Percentiles rank a stretch among this genome's conserved stretches.
Evolutionary conservation across 495 filamentous ascomycete genomes (phyloP).

Genomic region (Ramalina peruviana): DNA sequence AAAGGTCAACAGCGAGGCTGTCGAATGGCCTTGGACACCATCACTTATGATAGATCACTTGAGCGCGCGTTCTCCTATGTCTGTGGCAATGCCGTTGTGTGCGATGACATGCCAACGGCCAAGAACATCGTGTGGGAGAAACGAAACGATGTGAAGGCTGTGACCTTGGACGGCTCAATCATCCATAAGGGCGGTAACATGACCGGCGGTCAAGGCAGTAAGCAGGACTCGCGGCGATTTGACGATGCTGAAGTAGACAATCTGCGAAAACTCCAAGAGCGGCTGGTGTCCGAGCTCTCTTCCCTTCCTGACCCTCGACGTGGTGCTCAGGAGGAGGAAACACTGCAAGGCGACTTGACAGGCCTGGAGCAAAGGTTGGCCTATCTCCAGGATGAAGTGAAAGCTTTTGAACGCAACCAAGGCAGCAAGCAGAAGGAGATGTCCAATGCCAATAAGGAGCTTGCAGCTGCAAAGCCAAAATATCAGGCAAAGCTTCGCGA

Average conservation of each 20-base stretch:
- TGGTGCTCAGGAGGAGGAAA: constrained; percentile 62
- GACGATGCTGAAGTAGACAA: constrained; percentile 81
- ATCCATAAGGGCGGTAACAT: constrained; percentile 96
- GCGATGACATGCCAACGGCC: constrained; percentile 71
- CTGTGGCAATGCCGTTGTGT: constrained; percentile 91
- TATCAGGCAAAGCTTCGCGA: constrained; percentile 54
- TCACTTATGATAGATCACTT: constrained; percentile 77
- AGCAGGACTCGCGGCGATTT: constrained; percentile 65
- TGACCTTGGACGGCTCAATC: constrained; percentile 80
- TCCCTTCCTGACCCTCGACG: constrained; percentile 64
- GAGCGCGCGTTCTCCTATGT: constrained; percentile 90
- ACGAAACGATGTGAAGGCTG: constrained; percentile 80
- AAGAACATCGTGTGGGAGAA: constrained; percentile 80
- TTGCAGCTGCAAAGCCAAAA: constrained; percentile 64
- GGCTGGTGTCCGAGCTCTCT: constrained; percentile 55
- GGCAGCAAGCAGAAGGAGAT: constrained; percentile 76
- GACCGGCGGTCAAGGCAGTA: constrained; percentile 78
- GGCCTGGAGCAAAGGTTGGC: constrained; percentile 67
- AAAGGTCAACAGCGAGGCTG: constrained; percentile 77
- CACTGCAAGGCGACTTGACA: constrained; percentile 61
- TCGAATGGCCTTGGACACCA: constrained; percentile 88
- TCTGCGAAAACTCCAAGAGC: constrained; percentile 55
- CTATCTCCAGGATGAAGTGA: constrained; percentile 61
- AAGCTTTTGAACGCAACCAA: constrained; percentile 72
- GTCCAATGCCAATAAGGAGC: constrained; percentile 51